These are phyloP conservation scores for Phytophthora cactorum DNA, from an alignment of 352 stramenopile species.

Conservation along the genomic window DNA sequence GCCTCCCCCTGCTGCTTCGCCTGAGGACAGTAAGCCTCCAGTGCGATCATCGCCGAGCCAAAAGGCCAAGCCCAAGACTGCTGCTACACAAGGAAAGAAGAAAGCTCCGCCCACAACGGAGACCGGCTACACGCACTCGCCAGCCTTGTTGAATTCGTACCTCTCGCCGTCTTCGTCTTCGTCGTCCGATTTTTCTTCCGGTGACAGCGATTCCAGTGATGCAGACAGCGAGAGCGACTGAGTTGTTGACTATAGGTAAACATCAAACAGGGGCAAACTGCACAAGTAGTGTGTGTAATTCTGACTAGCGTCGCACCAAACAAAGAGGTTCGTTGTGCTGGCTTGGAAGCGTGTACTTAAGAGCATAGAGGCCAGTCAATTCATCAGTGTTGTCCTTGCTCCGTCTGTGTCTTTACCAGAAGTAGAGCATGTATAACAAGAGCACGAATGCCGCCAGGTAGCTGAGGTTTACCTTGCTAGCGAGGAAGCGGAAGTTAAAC, in stretches of 20 bases:
- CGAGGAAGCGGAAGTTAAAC: slow-evolving; percentile 89
- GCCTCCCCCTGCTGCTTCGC: slow-evolving; percentile 30
- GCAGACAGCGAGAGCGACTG: slow-evolving; percentile 52
- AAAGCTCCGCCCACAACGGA: slow-evolving; percentile 18
- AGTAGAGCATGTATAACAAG: slow-evolving; percentile 72
- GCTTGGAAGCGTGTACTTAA: neutral
- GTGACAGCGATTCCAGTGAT: slow-evolving; percentile 70
- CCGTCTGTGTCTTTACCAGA: slow-evolving; percentile 52
- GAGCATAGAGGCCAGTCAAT: slow-evolving; percentile 4
- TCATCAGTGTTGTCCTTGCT: slow-evolving; percentile 9
- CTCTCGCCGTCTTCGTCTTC: slow-evolving; percentile 75
- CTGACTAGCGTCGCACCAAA: slow-evolving; percentile 24
- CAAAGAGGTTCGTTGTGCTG: slow-evolving; percentile 23
- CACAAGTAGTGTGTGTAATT: slow-evolving; percentile 32
- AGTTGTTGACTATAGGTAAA: slow-evolving; percentile 25
- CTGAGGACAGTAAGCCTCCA: slow-evolving; percentile 20
- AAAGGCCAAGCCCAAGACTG: slow-evolving; percentile 14
- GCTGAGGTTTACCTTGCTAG: slow-evolving; percentile 85
- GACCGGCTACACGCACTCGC: slow-evolving; percentile 37
- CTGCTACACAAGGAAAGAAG: slow-evolving; percentile 28
- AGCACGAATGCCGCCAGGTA: slow-evolving; percentile 64
- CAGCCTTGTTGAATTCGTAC: slow-evolving; percentile 62
- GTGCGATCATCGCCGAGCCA: slow-evolving; percentile 14
- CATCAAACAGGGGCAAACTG: slow-evolving; percentile 28
- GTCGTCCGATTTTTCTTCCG: slow-evolving; percentile 85